A percentile compares a stretch with the other conserved stretches of the same genome.
phyloP scores from a whole-genome alignment of 495 filamentous ascomycete species.

The Chaetomium cochliodes region DNA sequence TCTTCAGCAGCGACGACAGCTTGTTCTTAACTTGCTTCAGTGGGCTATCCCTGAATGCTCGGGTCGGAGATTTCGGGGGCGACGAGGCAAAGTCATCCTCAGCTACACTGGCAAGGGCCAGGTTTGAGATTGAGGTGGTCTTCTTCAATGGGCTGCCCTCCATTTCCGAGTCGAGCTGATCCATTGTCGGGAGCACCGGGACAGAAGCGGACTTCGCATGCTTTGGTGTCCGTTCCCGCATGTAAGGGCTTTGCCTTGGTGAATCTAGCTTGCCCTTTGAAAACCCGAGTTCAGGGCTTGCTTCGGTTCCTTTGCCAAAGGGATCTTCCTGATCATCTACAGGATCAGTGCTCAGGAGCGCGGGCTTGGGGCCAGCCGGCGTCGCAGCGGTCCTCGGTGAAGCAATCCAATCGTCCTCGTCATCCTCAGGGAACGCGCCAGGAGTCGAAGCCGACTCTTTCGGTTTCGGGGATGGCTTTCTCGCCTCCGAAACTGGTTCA shows the following conservation, averaged over 20 bases:
- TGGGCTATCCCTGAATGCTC: constrained; percentile 68
- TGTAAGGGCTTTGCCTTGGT: constrained; percentile 41
- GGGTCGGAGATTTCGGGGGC: constrained; percentile 67
- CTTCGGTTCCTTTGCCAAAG: constrained; percentile 44
- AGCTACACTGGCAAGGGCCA: constrained; percentile 45
- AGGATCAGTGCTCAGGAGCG: constrained; percentile 56
- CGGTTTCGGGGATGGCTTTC: constrained; percentile 37
- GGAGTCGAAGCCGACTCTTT: constrained; percentile 39
- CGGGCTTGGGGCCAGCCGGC: constrained; percentile 44
- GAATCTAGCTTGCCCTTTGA: constrained; percentile 43
- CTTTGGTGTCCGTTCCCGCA: constrained; percentile 35
- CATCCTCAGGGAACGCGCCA: constrained; percentile 58
- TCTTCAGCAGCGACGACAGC: constrained; percentile 81
- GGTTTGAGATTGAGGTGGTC: constrained; percentile 62
- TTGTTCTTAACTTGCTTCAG: constrained; percentile 86
- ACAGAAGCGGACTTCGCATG: constrained; percentile 59
- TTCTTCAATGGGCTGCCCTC: constrained; percentile 53
- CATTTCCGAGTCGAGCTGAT: constrained; percentile 41
- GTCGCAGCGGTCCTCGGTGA: constrained; percentile 45
- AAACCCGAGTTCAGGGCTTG: constrained; percentile 42
- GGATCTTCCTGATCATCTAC: constrained; percentile 60
- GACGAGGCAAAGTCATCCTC: constrained; percentile 57
- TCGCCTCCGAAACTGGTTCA: constrained; percentile 54
- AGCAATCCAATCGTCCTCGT: constrained; percentile 85
- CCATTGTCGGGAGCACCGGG: constrained; percentile 49